phyloP scores from a whole-genome alignment of 116 monocot species.

The Cymodocea nodosa region DNA sequence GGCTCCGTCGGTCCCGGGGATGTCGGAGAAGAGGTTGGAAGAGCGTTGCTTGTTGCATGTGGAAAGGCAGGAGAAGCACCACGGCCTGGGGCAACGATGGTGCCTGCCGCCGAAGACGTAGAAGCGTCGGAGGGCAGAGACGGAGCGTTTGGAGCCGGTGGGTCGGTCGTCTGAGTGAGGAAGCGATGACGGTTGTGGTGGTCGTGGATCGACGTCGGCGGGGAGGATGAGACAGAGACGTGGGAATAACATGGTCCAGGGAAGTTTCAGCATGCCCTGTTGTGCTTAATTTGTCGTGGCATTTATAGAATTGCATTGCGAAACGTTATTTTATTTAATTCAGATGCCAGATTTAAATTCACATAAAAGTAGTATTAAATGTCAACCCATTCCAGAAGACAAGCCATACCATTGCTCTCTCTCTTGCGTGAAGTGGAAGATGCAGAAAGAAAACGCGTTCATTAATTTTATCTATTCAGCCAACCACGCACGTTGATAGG shows the following conservation, averaged over 20 bases:
- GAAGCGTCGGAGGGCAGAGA: neutral
- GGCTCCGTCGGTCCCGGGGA: neutral
- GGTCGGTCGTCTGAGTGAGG: neutral
- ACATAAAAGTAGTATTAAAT: too few relatives aligned
- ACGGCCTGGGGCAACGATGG: neutral
- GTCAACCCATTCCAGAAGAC: too few relatives aligned
- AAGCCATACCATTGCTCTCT: too few relatives aligned
- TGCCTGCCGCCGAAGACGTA: neutral
- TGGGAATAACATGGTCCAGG: constrained; percentile 9
- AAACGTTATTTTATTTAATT: too few relatives aligned
- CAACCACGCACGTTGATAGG: too few relatives aligned
- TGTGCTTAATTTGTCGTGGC: too few relatives aligned
- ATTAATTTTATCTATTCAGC: too few relatives aligned
- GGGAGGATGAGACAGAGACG: constrained; percentile 8
- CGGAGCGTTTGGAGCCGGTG: neutral
- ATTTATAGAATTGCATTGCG: too few relatives aligned
- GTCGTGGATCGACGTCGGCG: neutral
- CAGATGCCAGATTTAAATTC: too few relatives aligned
- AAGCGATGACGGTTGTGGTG: neutral
- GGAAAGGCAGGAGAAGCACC: neutral
- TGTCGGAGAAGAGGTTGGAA: constrained; percentile 2
- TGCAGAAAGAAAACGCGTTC: too few relatives aligned
- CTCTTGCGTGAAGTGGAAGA: too few relatives aligned
- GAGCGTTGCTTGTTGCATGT: neutral
- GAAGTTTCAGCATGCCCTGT: too few relatives aligned